Evolutionary conservation across 2,329 filamentous ascomycete genomes (phyloP).

Genomic region (Epichloe hybrida): DNA sequence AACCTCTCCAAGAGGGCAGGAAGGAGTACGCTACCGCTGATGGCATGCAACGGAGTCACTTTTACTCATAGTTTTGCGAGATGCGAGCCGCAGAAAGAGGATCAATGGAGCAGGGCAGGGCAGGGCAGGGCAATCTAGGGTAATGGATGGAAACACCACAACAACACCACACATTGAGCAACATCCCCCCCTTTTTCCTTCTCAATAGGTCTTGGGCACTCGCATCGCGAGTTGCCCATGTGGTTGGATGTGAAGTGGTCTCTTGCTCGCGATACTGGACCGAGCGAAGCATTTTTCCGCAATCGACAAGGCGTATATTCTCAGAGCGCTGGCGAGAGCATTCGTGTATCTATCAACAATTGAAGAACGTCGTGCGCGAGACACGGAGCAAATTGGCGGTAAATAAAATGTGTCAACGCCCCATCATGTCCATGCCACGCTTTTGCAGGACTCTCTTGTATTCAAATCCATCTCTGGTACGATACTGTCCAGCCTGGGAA

Average conservation of each 20-base stretch:
- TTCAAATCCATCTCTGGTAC: too few relatives aligned
- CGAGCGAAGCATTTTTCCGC: neutral
- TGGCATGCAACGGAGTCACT: conserved; percentile 45
- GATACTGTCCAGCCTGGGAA: too few relatives aligned
- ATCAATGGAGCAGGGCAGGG: neutral
- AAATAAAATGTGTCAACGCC: too few relatives aligned
- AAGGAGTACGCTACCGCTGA: conserved; percentile 39
- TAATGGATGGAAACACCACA: neutral
- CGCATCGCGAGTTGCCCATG: neutral
- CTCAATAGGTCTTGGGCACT: neutral
- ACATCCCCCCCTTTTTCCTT: too few relatives aligned
- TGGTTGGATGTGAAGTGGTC: neutral
- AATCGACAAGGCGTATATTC: neutral
- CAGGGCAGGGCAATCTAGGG: too few relatives aligned
- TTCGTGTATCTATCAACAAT: neutral
- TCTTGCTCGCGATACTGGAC: neutral
- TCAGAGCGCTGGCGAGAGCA: conserved; percentile 1
- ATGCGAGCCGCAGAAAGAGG: too few relatives aligned
- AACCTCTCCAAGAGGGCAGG: conserved; percentile 28
- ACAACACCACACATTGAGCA: neutral
- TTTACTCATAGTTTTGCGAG: conserved; percentile 32
- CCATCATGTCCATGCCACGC: too few relatives aligned
- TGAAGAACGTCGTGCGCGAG: neutral
- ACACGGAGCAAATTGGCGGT: neutral
- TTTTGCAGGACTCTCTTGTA: too few relatives aligned